Evolutionary conservation across 2,329 filamentous ascomycete genomes (phyloP), one percentile per base, ranked within the genome.

Genomic region (Colletotrichum sublineola): DNA sequence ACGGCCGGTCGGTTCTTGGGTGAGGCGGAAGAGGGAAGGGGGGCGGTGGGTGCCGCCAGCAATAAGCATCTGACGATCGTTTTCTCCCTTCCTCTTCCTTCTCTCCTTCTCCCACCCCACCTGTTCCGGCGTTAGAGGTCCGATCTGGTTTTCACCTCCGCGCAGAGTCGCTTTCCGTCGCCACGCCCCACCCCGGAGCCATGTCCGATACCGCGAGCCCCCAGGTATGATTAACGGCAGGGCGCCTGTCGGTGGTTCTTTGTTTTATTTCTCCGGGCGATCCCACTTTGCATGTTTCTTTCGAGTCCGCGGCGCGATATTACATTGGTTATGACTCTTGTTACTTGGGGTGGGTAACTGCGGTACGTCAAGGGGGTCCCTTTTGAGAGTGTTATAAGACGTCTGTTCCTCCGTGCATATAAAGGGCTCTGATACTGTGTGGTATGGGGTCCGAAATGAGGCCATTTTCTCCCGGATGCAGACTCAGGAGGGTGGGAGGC

Each of bases 91-190:
- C 20, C 42, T 42, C 14, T 20, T 44, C 42, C 42, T 20, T 44
- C 4, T 20, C 18, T 18, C 42, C 11, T 24, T 15, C 33, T 40
- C 53, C 11, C 53, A 5, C 52, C 33, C 33, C 5, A n/a, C 55
- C 33, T 33, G 53, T 12, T 31, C 9, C 40, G n/a, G 61, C 61
- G 46, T 46, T 63, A 38, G 12, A 52, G n/a, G n/a, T 40, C 33
- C 33, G 60, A 40, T 63, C 24, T 48, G n/a, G 60, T 52, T 46
- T 5, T 31, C 60, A 31, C 33, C 33, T 52, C 61, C 46, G 61
- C 40, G 33, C 24, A 63, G 36, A 42, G 61, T 63, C 46, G 46
- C 46, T 44, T 33, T 77, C 79, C 63, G 56, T 42, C n/a, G 20
- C 56, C 56, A 57, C 1, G 12, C 20, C n/a, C 38, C 56, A 24